Evolutionary conservation across 106 monocot genomes (phyloP).

Genomic region (Dendrobium officinale): DNA sequence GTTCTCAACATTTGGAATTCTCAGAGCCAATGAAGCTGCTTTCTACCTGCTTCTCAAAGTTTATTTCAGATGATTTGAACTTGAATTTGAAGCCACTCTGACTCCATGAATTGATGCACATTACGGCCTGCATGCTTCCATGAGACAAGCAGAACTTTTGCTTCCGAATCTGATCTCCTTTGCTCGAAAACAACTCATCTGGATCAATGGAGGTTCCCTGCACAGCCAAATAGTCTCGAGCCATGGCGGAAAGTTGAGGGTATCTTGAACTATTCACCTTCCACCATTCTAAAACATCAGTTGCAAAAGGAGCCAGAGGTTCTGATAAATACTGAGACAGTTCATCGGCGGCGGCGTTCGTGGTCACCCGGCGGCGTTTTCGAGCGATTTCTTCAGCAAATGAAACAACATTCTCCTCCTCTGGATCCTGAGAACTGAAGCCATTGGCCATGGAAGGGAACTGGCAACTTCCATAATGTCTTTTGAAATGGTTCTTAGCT

Average conservation of each 20-base stretch:
- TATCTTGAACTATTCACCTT: conserved; percentile 58
- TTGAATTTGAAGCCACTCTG: conserved; percentile 64
- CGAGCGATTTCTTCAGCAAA: conserved; percentile 90
- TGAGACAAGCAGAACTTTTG: conserved; percentile 55
- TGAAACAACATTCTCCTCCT: conserved; percentile 42
- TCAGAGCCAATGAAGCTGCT: not conserved
- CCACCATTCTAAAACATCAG: conserved; percentile 85
- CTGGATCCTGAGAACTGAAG: conserved; percentile 5
- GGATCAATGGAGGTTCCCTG: conserved; percentile 73
- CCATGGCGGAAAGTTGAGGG: conserved; percentile 80
- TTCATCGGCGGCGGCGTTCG: conserved; percentile 43
- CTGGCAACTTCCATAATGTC: conserved; percentile 40
- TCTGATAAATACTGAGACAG: conserved; percentile 75
- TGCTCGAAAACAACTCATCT: conserved; percentile 64
- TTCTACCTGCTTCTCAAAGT: conserved; percentile 52
- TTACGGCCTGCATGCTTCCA: conserved; percentile 33
- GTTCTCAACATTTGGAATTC: conserved; percentile 5
- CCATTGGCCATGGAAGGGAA: conserved; percentile 5
- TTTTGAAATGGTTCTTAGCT: conserved; percentile 51
- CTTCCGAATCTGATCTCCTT: conserved; percentile 45
- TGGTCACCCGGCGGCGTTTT: conserved; percentile 52
- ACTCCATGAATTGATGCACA: conserved; percentile 72
- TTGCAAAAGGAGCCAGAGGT: conserved; percentile 54
- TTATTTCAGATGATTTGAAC: conserved; percentile 43
- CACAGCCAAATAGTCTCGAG: conserved; percentile 69